phyloP scores from a whole-genome alignment of 495 filamentous ascomycete genomes.

The Thermothielavioides terrestris region DNA sequence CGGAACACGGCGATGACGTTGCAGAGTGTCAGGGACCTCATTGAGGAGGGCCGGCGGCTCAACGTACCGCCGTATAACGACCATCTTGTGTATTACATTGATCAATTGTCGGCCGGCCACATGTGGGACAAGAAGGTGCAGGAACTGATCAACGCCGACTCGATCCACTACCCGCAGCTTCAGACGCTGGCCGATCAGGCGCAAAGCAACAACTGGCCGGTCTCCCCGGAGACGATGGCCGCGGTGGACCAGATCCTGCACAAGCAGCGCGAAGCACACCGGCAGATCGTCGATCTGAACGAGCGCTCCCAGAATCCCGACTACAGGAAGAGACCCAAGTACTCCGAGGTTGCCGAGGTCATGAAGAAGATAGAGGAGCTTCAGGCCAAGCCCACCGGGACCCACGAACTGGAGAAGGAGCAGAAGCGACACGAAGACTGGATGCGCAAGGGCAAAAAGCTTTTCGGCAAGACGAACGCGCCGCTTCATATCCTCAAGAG shows the following conservation, averaged over 20 bases:
- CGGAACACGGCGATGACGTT: constrained; percentile 57
- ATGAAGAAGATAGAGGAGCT: constrained; percentile 79
- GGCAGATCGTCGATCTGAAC: constrained; percentile 70
- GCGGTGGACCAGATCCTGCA: constrained; percentile 86
- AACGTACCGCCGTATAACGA: constrained; percentile 71
- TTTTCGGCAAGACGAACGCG: constrained; percentile 97
- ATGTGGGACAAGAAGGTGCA: constrained; percentile 91
- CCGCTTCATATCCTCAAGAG: constrained; percentile 87
- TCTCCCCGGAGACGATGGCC: constrained; percentile 69
- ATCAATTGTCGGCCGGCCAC: constrained; percentile 65
- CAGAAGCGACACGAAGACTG: constrained; percentile 96
- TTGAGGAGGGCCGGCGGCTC: constrained; percentile 64
- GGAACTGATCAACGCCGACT: constrained; percentile 82
- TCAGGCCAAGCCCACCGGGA: constrained; percentile 84
- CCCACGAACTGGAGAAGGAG: constrained; percentile 87
- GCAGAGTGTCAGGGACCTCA: constrained; percentile 67
- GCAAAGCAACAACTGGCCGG: constrained; percentile 66
- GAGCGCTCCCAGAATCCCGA: constrained; percentile 67
- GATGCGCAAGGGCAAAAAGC: constrained; percentile 97
- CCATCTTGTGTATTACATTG: constrained; percentile 63
- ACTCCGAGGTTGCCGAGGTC: constrained; percentile 81
- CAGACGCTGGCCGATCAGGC: constrained; percentile 76
- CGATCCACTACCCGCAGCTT: constrained; percentile 86
- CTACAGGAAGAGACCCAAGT: constrained; percentile 72
- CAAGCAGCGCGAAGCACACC: constrained; percentile 92